Evolutionary conservation across 140 eudicot species (phyloP).

Genomic region (Senecio squalidus): DNA sequence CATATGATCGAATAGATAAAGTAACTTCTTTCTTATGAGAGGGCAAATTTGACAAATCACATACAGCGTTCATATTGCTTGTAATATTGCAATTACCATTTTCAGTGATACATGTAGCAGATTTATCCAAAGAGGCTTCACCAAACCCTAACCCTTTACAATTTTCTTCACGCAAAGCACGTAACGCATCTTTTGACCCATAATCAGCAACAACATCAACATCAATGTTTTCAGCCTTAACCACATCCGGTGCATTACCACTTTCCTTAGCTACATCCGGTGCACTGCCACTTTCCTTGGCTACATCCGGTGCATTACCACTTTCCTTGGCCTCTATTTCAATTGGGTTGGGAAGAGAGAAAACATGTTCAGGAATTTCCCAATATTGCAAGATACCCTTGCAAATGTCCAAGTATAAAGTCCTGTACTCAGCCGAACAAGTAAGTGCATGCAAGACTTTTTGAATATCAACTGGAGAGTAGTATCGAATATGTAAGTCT

Average conservation of each 20-base stretch:
- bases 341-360: conserved; percentile 20
- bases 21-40: conserved; percentile 17
- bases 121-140: conserved; percentile 15
- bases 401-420: conserved; percentile 56
- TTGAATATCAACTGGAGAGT: conserved; percentile 54
- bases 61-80: conserved; percentile 16
- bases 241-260: neutral
- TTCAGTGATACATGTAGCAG: conserved; percentile 20
- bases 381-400: conserved; percentile 64
- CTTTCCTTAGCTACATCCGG: conserved; percentile 24
- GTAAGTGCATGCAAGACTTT: conserved; percentile 53
- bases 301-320: neutral
- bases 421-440: conserved; percentile 38
- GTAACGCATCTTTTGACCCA: conserved; percentile 13
- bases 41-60: conserved; percentile 14
- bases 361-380: conserved; percentile 49
- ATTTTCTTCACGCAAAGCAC: conserved; percentile 11
- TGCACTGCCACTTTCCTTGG: conserved; percentile 10
- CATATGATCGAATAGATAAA: conserved; percentile 2
- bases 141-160: conserved; percentile 17
- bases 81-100: conserved; percentile 14
- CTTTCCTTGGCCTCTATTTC: conserved; percentile 29
- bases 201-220: conserved; percentile 31
- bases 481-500: conserved; percentile 51
- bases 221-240: conserved; percentile 28